Evolutionary conservation across 179 eudicot genomes (phyloP), one percentile per base, ranked within the genome.

Genomic region (Beta lomatogona): DNA sequence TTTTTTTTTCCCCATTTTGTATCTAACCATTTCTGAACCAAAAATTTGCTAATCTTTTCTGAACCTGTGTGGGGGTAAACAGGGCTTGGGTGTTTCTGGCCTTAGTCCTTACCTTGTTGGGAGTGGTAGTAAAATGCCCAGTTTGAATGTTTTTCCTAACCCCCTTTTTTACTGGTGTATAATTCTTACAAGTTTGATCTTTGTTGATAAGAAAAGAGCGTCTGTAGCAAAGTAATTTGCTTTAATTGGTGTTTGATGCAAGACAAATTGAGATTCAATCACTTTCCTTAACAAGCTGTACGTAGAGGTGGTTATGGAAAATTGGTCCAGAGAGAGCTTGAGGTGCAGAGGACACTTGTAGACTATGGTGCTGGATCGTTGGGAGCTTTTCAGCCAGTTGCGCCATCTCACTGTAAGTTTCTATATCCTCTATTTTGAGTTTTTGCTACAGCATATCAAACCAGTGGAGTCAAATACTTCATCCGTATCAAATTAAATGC

Each of bases 221-320:
- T 55, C 25, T 80, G 55, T 12, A 21, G 50, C 9, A 31, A 60
- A 41, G 3, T 11, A 4, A 53, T 12, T 46, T 77, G 54, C 57
- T 67, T 70, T 50, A 36, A 19, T 59, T 80, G 50, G 50, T 25
- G 9, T 46, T 63, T 52, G 71, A 67, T 77, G 61, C 15, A 10
- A 11, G 45, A 77, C 22, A 64, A 36, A 4, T 6, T 25, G 28
- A 36, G 60, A 15, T 21, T 81, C 25, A 69, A 36, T 76, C 71
- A 81, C 75, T 79, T 83, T 85, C 92, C 98, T 94, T 94, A 86
- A 96, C 85, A 59, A 80, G 83, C 82, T 75, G 66, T 78, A 96
- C 99, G 97, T 83, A 94, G 99, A 91, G 99, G 99, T 83, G 98
- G 99, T 83, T 96, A 96, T 86, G 99, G 99, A 77, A 93, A 96